Evolutionary conservation across 1,284 basidiomycete species (phyloP).

Genomic region (Peniophora sp.): DNA sequence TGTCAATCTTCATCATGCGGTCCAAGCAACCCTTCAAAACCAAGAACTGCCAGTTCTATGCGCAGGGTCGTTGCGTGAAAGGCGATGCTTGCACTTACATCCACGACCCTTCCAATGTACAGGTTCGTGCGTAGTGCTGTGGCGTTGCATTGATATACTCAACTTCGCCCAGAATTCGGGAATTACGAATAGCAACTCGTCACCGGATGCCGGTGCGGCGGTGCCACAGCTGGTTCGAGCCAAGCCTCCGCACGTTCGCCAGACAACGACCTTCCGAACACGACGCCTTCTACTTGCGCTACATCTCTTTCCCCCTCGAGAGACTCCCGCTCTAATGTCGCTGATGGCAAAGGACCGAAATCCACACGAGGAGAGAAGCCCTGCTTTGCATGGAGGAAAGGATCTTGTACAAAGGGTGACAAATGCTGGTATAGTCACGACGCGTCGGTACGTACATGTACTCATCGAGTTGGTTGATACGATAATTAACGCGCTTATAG

Average conservation of each 20-base stretch:
- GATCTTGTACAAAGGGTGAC: neutral
- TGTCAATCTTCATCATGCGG: no score
- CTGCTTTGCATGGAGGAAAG: conserved; percentile 1
- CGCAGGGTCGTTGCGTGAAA: neutral
- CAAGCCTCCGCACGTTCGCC: neutral
- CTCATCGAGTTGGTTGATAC: neutral
- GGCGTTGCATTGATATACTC: no score
- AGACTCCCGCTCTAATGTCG: neutral
- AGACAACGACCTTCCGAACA: neutral
- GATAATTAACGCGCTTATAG: neutral
- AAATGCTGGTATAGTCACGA: conserved; percentile 2
- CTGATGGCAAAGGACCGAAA: neutral
- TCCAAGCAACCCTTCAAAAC: neutral
- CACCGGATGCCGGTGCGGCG: neutral
- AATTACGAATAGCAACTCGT: neutral
- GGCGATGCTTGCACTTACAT: neutral
- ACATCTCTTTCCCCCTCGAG: neutral
- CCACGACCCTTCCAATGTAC: neutral
- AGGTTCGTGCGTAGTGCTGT: no score
- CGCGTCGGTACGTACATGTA: neutral
- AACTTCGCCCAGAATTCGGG: neutral
- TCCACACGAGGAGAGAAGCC: neutral
- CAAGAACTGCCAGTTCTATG: neutral
- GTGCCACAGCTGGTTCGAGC: neutral
- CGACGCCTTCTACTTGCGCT: neutral